phyloP scores from a whole-genome alignment of 805 yeast species.

The Isabelozyma rhagii region DNA sequence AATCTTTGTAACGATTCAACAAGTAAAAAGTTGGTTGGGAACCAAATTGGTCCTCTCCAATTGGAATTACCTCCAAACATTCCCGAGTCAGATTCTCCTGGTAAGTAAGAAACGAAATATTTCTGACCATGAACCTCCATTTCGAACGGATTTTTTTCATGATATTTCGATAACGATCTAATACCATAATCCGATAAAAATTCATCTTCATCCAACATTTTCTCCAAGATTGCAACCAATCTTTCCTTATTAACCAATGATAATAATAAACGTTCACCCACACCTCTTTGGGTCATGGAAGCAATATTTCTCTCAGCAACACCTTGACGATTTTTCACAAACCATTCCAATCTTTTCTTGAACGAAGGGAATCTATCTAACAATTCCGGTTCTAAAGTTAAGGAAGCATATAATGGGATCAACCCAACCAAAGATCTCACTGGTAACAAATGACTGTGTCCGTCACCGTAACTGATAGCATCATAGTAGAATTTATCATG shows the following conservation, averaged over 20 bases:
- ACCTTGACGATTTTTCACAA: slow-evolving; percentile 62
- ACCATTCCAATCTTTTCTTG: slow-evolving; percentile 81
- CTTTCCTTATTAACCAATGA: slow-evolving; percentile 82
- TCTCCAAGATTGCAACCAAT: slow-evolving; percentile 65
- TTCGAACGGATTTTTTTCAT: slow-evolving; percentile 76
- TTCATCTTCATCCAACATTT: slow-evolving; percentile 84
- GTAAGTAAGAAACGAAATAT: slow-evolving; percentile 69
- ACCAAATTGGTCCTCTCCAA: slow-evolving; percentile 98
- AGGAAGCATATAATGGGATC: slow-evolving; percentile 85
- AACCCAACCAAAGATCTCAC: slow-evolving; percentile 88
- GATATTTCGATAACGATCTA: slow-evolving; percentile 83
- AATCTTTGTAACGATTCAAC: slow-evolving; percentile 87
- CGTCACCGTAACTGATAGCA: slow-evolving; percentile 80
- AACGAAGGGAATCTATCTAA: slow-evolving; percentile 77
- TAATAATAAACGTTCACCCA: slow-evolving; percentile 74
- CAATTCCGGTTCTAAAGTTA: slow-evolving; percentile 83
- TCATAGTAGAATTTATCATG: slow-evolving; percentile 86
- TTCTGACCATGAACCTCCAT: slow-evolving; percentile 78
- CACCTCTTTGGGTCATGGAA: slow-evolving; percentile 75
- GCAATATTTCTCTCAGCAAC: slow-evolving; percentile 83
- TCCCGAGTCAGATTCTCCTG: slow-evolving; percentile 90
- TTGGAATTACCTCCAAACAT: slow-evolving; percentile 95
- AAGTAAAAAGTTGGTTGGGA: slow-evolving; percentile 82
- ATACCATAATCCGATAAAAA: slow-evolving; percentile 83
- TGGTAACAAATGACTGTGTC: slow-evolving; percentile 64